A percentile compares a stretch with the other conserved stretches of the same genome.
phyloP scores from a whole-genome alignment of 352 stramenopile genomes.

The Globisporangium echinulatum region DNA sequence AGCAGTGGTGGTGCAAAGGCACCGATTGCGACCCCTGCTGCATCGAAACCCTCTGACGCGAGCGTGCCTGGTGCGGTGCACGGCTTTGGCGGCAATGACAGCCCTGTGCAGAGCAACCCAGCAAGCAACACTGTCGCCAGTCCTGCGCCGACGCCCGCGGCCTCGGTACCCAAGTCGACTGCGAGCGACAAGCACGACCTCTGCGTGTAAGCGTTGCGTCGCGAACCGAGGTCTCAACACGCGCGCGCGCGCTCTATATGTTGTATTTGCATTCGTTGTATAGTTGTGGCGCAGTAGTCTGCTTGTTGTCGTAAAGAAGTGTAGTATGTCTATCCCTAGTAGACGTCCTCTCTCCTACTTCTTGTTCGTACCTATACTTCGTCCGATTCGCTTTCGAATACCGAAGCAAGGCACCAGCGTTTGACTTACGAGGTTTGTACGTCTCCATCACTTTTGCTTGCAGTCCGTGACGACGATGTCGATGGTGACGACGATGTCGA shows the following conservation, averaged over 20 bases:
- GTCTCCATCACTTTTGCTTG: no score
- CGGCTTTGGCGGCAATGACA: constrained; percentile 6
- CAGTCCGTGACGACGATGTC: no score
- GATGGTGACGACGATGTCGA: no score
- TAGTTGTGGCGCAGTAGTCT: background rate
- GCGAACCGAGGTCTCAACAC: no score
- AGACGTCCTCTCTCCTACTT: no score
- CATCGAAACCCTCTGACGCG: constrained; percentile 4
- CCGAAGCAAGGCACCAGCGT: no score
- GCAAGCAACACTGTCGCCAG: background rate
- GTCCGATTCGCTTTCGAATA: no score
- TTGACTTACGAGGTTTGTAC: no score
- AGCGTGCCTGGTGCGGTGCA: constrained; percentile 9
- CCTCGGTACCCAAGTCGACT: constrained; percentile 5
- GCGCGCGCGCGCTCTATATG: no score
- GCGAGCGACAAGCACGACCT: constrained; percentile 9
- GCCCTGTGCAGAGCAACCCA: constrained; percentile 2
- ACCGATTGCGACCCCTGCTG: background rate
- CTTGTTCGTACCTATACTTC: no score
- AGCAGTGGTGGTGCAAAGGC: background rate
- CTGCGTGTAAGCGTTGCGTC: constrained; percentile 7
- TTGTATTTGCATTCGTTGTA: background rate
- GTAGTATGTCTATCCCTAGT: no score
- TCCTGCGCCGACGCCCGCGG: constrained; percentile 8
- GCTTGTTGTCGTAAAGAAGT: background rate